Conservation (phyloP, 2,329 filamentous ascomycete genomes). For the Clonostachys chloroleuca region DNA sequence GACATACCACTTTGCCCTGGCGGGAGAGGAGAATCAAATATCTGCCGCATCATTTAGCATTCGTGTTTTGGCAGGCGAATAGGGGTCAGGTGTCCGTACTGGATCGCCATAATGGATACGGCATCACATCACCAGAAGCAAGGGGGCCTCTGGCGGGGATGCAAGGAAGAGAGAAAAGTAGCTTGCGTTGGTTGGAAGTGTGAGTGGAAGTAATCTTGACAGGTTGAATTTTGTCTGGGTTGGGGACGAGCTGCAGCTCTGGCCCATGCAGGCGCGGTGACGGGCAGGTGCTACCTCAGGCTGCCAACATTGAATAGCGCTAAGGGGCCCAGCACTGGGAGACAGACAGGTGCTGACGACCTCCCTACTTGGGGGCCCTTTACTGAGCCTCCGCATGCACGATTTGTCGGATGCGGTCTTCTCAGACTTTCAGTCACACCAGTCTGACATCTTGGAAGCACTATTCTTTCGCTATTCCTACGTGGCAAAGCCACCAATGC, state of each 20-base stretch:
- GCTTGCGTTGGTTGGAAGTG: conserved; percentile 6
- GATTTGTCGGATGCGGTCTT: too few relatives aligned
- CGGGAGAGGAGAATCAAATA: conserved; percentile 96
- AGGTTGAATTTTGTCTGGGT: conserved; percentile 12
- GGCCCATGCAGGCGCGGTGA: background rate
- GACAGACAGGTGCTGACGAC: too few relatives aligned
- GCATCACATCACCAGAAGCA: conserved; percentile 7
- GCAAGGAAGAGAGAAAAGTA: conserved; percentile 5
- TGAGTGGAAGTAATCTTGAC: conserved; percentile 12
- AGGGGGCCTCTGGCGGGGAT: conserved; percentile 8
- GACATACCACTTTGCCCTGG: conserved; percentile 96
- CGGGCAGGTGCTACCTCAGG: too few relatives aligned
- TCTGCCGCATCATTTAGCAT: conserved; percentile 41
- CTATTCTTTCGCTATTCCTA: too few relatives aligned
- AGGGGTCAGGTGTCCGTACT: conserved; percentile 23
- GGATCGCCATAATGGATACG: conserved; percentile 33
- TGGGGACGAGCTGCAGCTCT: conserved; percentile 10
- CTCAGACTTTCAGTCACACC: too few relatives aligned
- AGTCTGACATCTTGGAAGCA: too few relatives aligned
- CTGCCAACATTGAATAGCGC: too few relatives aligned
- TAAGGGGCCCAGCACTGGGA: too few relatives aligned
- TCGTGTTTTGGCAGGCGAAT: background rate
- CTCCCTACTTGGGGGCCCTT: too few relatives aligned
- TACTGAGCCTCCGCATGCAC: too few relatives aligned
- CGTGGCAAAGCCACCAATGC: too few relatives aligned